Percentiles rank a stretch among this genome's conserved stretches.
These are phyloP conservation scores for Dissoconium aciculare DNA, from an alignment of 2,329 filamentous ascomycete species.

Conservation along the genomic window DNA sequence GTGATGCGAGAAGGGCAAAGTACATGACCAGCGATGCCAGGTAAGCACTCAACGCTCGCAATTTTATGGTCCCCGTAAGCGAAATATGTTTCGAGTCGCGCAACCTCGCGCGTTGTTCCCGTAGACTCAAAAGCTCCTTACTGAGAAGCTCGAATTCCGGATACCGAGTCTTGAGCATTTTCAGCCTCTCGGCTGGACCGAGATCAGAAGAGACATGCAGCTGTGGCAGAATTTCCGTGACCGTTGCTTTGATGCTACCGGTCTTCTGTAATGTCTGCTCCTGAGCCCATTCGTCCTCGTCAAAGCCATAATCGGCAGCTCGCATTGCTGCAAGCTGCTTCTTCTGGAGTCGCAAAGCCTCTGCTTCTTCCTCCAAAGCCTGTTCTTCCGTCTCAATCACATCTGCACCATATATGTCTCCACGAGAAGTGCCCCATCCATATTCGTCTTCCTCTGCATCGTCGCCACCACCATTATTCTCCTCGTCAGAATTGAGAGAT, in stretches of 20 bases:
- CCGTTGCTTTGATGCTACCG: conserved; percentile 37
- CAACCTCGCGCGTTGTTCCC: conserved; percentile 25
- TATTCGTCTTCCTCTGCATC: conserved; percentile 42
- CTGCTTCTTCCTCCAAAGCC: conserved; percentile 80
- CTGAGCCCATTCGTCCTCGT: conserved; percentile 71
- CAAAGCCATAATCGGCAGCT: conserved; percentile 85
- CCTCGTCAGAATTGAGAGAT: conserved; percentile 45
- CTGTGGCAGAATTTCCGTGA: conserved; percentile 77
- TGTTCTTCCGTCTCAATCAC: conserved; percentile 53
- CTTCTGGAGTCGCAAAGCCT: conserved; percentile 74
- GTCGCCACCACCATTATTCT: conserved; percentile 19
- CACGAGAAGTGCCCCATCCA: conserved; percentile 76
- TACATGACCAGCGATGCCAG: conserved; percentile 81
- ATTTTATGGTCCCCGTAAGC: conserved; percentile 40
- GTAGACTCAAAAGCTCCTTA: conserved; percentile 61
- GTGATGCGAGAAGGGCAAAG: conserved; percentile 80
- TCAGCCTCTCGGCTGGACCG: conserved; percentile 56
- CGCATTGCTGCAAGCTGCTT: conserved; percentile 83
- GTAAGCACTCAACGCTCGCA: conserved; percentile 71
- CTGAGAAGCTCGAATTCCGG: conserved; percentile 83
- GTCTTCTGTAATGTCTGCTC: conserved; percentile 30
- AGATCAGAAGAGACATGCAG: conserved; percentile 69
- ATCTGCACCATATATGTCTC: conserved; percentile 89
- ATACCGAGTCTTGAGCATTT: conserved; percentile 65
- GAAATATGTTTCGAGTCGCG: conserved; percentile 6